These are phyloP conservation scores for Calonectria leucothoes DNA, from an alignment of 2,329 filamentous ascomycete species.

Conservation along the genomic window DNA sequence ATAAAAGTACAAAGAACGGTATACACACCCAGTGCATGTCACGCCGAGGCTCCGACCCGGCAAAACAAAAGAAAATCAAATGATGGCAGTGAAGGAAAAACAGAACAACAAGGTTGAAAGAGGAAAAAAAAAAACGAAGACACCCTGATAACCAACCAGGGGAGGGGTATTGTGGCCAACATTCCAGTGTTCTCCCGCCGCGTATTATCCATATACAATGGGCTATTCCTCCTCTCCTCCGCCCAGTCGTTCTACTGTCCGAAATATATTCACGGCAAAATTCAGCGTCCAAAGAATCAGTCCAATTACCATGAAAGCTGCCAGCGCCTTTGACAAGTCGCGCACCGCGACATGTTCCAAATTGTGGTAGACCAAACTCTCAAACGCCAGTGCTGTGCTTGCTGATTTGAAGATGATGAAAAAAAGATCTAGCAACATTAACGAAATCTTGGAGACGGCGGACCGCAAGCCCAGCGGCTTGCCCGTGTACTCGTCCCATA, in stretches of 20 bases:
- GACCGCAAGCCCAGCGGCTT: constrained; percentile 90
- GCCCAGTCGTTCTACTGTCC: constrained; percentile 71
- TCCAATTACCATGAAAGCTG: constrained; percentile 82
- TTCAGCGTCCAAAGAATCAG: constrained; percentile 91
- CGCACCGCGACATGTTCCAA: constrained; percentile 53
- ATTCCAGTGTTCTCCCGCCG: constrained; percentile 20
- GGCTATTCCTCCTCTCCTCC: constrained; percentile 59
- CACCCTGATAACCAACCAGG: constrained; percentile 13
- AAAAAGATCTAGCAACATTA: constrained; percentile 91
- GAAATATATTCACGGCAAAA: constrained; percentile 86
- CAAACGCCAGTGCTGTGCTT: constrained; percentile 90
- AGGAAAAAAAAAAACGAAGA: background rate
- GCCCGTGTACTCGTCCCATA: constrained; percentile 95
- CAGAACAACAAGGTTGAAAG: background rate
- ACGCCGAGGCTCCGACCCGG: background rate
- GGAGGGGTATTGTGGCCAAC: constrained; percentile 27
- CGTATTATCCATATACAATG: constrained; percentile 29
- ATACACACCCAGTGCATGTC: constrained; percentile 8
- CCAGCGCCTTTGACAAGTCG: constrained; percentile 74
- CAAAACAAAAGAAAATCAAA: constrained; percentile 5
- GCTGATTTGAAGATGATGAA: constrained; percentile 98
- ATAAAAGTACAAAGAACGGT: constrained; percentile 15
- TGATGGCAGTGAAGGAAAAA: background rate
- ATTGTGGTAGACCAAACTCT: constrained; percentile 75
- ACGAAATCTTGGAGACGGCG: constrained; percentile 84